Evolutionary conservation across 1,139 yeast species (phyloP).

Genomic region (Eremothecium cymbalariae): DNA sequence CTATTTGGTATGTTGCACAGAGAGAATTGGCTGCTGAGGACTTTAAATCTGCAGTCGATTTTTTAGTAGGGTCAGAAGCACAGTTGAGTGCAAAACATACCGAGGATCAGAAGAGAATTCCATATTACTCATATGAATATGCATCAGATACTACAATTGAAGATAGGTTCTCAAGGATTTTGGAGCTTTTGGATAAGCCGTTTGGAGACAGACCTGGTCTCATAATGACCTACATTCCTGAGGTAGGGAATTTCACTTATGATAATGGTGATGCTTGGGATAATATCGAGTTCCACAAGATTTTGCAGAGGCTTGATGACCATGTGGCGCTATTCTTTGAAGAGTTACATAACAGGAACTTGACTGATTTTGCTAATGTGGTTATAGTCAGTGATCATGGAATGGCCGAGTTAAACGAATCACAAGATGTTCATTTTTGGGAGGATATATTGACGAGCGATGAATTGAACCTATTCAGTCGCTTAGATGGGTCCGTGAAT

Average conservation of each 20-base stretch:
- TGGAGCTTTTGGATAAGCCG: slow-evolving; percentile 56
- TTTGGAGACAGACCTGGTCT: slow-evolving; percentile 59
- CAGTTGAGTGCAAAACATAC: slow-evolving; percentile 35
- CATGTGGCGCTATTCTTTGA: slow-evolving; percentile 45
- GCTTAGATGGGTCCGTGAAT: slow-evolving; percentile 18
- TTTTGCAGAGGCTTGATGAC: slow-evolving; percentile 53
- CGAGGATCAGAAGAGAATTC: slow-evolving; percentile 36
- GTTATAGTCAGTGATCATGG: slow-evolving; percentile 86
- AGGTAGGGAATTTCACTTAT: slow-evolving; percentile 71
- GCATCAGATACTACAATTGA: slow-evolving; percentile 56
- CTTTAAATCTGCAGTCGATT: slow-evolving; percentile 69
- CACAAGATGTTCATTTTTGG: slow-evolving; percentile 14
- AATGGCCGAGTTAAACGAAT: slow-evolving; percentile 47
- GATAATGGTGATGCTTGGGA: slow-evolving; percentile 40
- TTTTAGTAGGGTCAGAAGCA: slow-evolving; percentile 95
- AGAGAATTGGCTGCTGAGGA: slow-evolving; percentile 35
- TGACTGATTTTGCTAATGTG: slow-evolving; percentile 60
- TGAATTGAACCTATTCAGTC: slow-evolving; percentile 1
- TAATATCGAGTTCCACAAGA: slow-evolving; percentile 23
- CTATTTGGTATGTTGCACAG: slow-evolving; percentile 74
- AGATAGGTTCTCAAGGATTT: slow-evolving; percentile 47
- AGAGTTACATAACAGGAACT: slow-evolving; percentile 47
- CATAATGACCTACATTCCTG: slow-evolving; percentile 73
- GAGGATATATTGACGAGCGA: slow-evolving; percentile 14
- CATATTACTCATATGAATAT: slow-evolving; percentile 50